Conservation (phyloP, 768 basidiomycete species). For the Stropharia rugosoannulata region DNA sequence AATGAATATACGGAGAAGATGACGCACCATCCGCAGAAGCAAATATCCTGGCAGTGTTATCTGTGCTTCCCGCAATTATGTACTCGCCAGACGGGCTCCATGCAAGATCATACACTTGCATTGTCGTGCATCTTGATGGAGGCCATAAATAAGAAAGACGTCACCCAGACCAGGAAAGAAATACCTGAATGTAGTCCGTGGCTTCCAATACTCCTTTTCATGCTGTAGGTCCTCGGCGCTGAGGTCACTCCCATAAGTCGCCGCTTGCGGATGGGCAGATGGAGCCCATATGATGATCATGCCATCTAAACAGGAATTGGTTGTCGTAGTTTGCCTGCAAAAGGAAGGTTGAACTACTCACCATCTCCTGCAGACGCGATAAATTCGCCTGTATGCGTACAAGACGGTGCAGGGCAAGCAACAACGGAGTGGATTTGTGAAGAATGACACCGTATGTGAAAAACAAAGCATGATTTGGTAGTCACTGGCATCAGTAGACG, state of each 20-base stretch:
- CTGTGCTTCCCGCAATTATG: slow-evolving; percentile 94
- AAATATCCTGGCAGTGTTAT: slow-evolving; percentile 90
- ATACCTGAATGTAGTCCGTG: slow-evolving; percentile 80
- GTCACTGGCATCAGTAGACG: too few species aligned
- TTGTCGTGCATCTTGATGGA: slow-evolving; percentile 74
- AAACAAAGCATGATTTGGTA: too few species aligned
- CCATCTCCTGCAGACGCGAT: slow-evolving; percentile 98
- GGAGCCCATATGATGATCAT: slow-evolving; percentile 97
- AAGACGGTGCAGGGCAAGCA: slow-evolving; percentile 1
- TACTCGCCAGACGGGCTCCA: slow-evolving; percentile 97
- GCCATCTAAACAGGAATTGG: slow-evolving; percentile 62
- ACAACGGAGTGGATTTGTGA: too few species aligned
- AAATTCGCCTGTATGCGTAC: slow-evolving; percentile 60
- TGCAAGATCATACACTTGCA: slow-evolving; percentile 97
- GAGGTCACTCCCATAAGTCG: slow-evolving; percentile 81
- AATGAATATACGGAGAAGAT: background rate
- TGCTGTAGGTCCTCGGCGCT: slow-evolving; percentile 76
- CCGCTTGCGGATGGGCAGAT: slow-evolving; percentile 66
- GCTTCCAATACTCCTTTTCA: slow-evolving; percentile 96
- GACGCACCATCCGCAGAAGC: slow-evolving; percentile 65
- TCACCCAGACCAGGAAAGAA: background rate
- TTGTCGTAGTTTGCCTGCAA: slow-evolving; percentile 10
- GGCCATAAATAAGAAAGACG: background rate
- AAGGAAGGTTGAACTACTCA: slow-evolving; percentile 35
- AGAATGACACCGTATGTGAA: too few species aligned